These are phyloP conservation scores for Geoglossum cookeanum DNA, from an alignment of 2,329 filamentous ascomycete genomes.

Conservation along the genomic window DNA sequence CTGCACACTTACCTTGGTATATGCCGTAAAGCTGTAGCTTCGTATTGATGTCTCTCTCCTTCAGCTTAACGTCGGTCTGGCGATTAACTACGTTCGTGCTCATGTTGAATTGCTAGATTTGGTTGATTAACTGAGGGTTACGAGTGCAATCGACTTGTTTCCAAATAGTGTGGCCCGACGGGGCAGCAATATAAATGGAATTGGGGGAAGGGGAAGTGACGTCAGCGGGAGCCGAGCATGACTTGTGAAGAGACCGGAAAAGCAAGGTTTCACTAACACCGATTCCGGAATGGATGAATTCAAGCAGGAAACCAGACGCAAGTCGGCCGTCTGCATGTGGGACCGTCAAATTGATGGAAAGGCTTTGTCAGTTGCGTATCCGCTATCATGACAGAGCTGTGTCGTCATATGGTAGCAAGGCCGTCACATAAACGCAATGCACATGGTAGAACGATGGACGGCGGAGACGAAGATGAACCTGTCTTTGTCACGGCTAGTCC, in stretches of 20 bases:
- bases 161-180: no score
- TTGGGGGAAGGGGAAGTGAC: not conserved
- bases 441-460: not conserved
- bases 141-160: not conserved
- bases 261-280: not conserved
- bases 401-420: not conserved
- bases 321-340: not conserved
- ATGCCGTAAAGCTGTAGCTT: slow-evolving; percentile 96
- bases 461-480: no score
- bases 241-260: not conserved
- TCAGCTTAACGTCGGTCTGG: slow-evolving; percentile 52
- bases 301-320: not conserved
- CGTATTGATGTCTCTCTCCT: slow-evolving; percentile 72
- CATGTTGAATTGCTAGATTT: not conserved
- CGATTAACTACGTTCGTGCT: slow-evolving; percentile 37
- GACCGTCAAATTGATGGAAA: not conserved
- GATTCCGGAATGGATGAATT: not conserved
- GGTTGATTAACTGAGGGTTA: not conserved
- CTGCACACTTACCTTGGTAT: slow-evolving; percentile 34
- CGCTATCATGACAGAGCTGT: not conserved
- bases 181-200: not conserved
- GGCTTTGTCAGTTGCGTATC: no score
- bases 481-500: no score
- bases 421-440: not conserved
- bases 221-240: no score